Percentiles rank a stretch among this genome's conserved stretches.
Conservation (phyloP, 345 rosid genomes). For the Triadica sebifera region DNA sequence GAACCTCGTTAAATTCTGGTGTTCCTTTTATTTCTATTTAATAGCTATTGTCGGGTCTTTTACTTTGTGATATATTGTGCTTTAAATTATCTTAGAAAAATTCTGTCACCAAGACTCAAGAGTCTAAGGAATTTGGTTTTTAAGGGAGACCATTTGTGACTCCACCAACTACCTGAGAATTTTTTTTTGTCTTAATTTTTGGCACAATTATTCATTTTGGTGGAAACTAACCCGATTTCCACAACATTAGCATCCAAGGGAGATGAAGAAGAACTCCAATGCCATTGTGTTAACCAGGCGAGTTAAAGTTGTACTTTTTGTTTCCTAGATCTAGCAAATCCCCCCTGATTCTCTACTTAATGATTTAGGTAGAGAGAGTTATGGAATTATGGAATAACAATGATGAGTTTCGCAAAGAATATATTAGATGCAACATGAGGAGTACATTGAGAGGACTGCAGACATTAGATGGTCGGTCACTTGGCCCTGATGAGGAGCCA, state of each 20-base stretch:
- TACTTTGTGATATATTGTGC: too few species aligned
- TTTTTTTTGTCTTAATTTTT: too few species aligned
- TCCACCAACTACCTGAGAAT: too few species aligned
- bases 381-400: conserved; percentile 64
- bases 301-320: conserved; percentile 18
- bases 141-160: too few species aligned
- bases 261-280: conserved; percentile 52
- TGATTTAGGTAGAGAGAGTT: conserved; percentile 61
- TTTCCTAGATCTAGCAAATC: conserved; percentile 6
- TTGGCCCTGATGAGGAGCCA: conserved; percentile 75
- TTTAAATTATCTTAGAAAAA: too few species aligned
- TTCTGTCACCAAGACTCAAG: too few species aligned
- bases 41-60: too few species aligned
- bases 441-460: conserved; percentile 67
- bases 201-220: too few species aligned
- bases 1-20: too few species aligned
- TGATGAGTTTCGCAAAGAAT: conserved; percentile 64
- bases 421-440: conserved; percentile 52
- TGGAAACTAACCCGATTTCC: too few species aligned
- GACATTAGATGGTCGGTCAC: conserved; percentile 79
- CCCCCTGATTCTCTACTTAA: conserved; percentile 19
- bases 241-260: conserved; percentile 53
- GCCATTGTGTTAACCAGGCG: conserved; percentile 65
- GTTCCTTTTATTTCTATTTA: too few species aligned
- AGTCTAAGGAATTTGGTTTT: too few species aligned